A percentile compares a stretch with the other conserved stretches of the same genome.
phyloP scores from a whole-genome alignment of 306 rosid species.

The Luffa aegyptiaca region DNA sequence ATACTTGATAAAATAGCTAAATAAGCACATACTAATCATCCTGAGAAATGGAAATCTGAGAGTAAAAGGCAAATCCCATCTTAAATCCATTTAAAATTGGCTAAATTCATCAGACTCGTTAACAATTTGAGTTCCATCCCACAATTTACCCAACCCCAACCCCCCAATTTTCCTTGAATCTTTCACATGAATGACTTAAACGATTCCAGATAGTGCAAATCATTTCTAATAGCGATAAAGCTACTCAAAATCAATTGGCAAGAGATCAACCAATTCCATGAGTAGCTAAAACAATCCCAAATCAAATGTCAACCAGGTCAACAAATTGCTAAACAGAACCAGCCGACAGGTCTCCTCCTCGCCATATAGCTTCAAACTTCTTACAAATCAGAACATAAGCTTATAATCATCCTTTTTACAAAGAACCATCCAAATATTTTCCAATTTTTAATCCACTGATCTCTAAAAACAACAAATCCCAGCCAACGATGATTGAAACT shows the following conservation, averaged over 20 bases:
- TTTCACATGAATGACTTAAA: not conserved
- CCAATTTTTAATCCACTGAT: not conserved
- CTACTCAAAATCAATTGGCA: not conserved
- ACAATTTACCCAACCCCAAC: not conserved
- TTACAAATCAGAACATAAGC: not conserved
- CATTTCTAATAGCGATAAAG: not conserved
- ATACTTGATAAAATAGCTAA: not conserved
- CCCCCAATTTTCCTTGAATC: not conserved
- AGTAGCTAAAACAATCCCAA: not conserved
- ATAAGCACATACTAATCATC: not conserved
- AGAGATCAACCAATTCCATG: not conserved
- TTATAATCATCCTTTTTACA: not conserved
- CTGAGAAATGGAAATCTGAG: not conserved
- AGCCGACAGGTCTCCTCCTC: not conserved
- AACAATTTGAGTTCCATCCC: not conserved
- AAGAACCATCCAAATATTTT: not conserved
- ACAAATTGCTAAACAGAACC: not conserved
- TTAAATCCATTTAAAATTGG: not conserved
- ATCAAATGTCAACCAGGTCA: slow-evolving; percentile 5
- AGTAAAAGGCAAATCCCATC: not conserved
- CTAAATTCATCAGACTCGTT: not conserved
- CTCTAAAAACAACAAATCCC: not conserved
- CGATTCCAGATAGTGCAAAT: not conserved
- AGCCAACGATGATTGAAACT: not conserved
- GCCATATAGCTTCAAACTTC: not conserved